Percentiles rank a stretch among this genome's conserved stretches.
phyloP scores from a whole-genome alignment of 148 eudicot species.

The Vaccinium darrowii region DNA sequence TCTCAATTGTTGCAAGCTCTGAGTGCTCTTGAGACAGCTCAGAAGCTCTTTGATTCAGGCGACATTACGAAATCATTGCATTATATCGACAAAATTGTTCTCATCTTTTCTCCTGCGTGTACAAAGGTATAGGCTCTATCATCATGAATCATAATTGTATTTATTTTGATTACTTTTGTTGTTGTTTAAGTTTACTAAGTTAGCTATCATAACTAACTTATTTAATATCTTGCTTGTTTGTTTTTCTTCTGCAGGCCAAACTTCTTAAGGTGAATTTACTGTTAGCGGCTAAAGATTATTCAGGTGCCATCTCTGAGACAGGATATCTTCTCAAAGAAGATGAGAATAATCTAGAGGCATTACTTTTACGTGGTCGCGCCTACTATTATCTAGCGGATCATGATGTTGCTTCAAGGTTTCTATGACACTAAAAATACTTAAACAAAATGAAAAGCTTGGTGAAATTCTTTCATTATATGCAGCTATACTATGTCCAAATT shows the following conservation, averaged over 20 bases:
- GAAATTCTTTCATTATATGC: background rate
- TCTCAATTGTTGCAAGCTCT: conserved; percentile 83
- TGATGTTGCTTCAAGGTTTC: conserved; percentile 82
- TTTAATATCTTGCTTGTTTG: background rate
- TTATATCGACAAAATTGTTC: conserved; percentile 74
- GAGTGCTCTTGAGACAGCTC: conserved; percentile 69
- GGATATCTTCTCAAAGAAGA: conserved; percentile 87
- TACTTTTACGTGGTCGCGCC: conserved; percentile 84
- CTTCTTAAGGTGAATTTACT: conserved; percentile 66
- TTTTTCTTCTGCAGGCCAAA: conserved; percentile 59
- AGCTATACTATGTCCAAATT: background rate
- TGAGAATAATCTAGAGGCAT: conserved; percentile 76
- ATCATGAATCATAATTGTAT: background rate
- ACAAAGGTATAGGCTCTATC: conserved; percentile 48
- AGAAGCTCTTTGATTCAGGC: conserved; percentile 64
- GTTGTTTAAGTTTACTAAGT: background rate
- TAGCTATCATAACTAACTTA: conserved; percentile 5
- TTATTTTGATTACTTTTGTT: conserved; percentile 4
- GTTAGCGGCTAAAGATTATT: conserved; percentile 75
- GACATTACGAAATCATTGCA: conserved; percentile 76
- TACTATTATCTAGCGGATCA: conserved; percentile 96
- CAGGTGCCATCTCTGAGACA: conserved; percentile 67
- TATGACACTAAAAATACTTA: conserved; percentile 1
- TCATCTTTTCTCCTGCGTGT: conserved; percentile 93
- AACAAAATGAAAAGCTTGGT: background rate